Percentiles rank a stretch among this genome's conserved stretches.
Conservation (phyloP, 2,329 filamentous ascomycete species). For the Sarocladiaceae sp. region DNA sequence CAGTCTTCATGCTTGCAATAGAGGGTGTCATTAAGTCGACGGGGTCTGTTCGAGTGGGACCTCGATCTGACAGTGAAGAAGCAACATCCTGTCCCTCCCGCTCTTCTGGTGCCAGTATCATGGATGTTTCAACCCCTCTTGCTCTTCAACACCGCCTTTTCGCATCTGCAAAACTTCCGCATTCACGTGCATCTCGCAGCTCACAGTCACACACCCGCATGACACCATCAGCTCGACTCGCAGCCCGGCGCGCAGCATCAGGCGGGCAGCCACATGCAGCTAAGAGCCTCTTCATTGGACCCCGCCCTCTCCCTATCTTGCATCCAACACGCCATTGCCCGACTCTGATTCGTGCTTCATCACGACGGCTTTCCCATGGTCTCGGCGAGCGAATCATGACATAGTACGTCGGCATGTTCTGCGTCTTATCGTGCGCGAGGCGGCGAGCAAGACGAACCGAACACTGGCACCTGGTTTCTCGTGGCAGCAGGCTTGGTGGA, state of each 20-base stretch:
- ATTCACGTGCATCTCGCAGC: conserved; percentile 5
- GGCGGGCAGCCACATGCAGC: conserved; percentile 8
- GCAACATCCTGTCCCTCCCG: no score
- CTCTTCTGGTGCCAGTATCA: no score
- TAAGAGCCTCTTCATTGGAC: conserved; percentile 5
- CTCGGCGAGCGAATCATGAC: no score
- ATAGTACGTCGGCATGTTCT: no score
- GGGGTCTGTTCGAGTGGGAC: no score
- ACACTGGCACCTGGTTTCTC: no score
- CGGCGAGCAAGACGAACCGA: no score
- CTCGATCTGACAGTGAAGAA: no score
- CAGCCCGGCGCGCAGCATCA: conserved; percentile 9
- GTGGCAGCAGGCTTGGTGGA: no score
- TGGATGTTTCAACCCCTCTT: not conserved
- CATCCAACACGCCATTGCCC: not conserved
- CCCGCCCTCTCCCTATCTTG: conserved; percentile 6
- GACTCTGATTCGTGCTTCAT: not conserved
- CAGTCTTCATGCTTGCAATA: no score
- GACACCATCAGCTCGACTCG: conserved; percentile 8
- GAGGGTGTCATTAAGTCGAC: no score
- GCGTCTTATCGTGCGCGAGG: not conserved
- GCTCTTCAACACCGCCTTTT: conserved; percentile 3
- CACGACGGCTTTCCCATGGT: not conserved
- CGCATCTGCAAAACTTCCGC: not conserved
- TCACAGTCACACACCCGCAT: conserved; percentile 1